Evolutionary conservation across 257 asterid genomes (phyloP), one percentile per base, ranked within the genome.

Genomic region (Leonotis leonurus): DNA sequence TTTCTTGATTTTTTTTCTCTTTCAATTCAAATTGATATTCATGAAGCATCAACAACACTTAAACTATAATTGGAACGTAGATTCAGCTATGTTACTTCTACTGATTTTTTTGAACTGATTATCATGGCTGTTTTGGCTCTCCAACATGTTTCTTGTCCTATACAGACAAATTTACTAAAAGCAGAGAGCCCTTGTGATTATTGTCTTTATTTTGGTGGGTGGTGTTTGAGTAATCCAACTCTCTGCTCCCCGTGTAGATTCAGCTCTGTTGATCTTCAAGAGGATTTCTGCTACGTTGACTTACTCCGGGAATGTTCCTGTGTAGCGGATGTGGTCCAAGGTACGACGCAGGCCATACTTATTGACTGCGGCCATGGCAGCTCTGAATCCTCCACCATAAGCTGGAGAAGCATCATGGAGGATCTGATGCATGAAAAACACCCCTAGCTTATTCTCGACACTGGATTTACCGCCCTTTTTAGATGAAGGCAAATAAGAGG

Each of bases 401-500:
- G 90, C 95, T 5, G 92, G 94, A 43, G 99, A 89, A 52, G 96
- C 83, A 37, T 89, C 95, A 25, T 89, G 73, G 2, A 81, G 82
- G 0, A 93, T 89, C 88, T 93, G 97, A 59, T 93, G 95, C 94
- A 82, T 73, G 80, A 93, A 93, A 60, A 89, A 89, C 86, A 81
- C 80, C 5, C 99, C 97, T 17, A 89, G 71, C 80, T 84, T 93
- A 17, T 70, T 83, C 78, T 93, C 97, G 0, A 68, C 76, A 5
- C 66, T 76, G 0, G 99, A 89, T 55, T 75, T 87, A 11, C 78
- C 75, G 1, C 99, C 99, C 70, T 87, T 93, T 75, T 77, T 78
- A 5, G 80, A 57, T 0, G 71, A 49, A 2, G 78, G 59, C 35
- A 52, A 67, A 4, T 62, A 54, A 2, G 77, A 67, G 2, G 79